Conservation (phyloP, 2,329 filamentous ascomycete species). For the Triangularia setosa region DNA sequence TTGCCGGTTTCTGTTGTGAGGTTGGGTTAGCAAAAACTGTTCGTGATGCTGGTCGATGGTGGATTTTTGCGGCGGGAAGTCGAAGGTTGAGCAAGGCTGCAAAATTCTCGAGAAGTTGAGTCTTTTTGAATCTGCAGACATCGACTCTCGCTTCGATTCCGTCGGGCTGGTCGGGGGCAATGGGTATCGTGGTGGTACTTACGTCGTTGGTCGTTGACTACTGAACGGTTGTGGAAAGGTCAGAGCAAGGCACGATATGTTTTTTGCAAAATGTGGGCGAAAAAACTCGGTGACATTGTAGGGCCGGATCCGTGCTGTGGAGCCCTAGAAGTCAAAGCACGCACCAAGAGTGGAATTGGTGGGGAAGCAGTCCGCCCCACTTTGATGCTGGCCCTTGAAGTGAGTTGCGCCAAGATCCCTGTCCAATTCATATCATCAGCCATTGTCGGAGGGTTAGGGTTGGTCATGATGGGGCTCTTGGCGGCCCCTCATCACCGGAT, state of each 20-base stretch:
- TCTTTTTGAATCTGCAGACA: background rate
- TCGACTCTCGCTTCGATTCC: background rate
- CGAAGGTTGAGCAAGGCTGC: background rate
- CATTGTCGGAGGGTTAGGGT: background rate
- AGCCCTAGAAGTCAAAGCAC: conserved; percentile 16
- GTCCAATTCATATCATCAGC: background rate
- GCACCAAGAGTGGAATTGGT: background rate
- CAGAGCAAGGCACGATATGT: conserved; percentile 19
- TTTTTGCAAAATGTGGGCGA: conserved; percentile 30
- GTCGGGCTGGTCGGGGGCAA: conserved; percentile 7
- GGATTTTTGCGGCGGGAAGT: background rate
- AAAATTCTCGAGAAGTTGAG: background rate
- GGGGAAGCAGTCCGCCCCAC: background rate
- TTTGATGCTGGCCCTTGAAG: background rate
- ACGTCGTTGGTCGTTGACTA: conserved; percentile 27
- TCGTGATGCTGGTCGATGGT: conserved; percentile 5
- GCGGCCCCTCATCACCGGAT: background rate
- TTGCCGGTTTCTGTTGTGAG: conserved; percentile 63
- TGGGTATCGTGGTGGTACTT: conserved; percentile 18
- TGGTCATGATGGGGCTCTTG: background rate
- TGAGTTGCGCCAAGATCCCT: background rate
- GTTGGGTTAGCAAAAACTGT: conserved; percentile 21
- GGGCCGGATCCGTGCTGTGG: conserved; percentile 18
- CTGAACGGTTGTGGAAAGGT: conserved; percentile 23
- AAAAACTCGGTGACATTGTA: conserved; percentile 25